Base-by-base conservation (phyloP, 2,329 filamentous ascomycete genomes). In the Claviceps sorghi region DNA sequence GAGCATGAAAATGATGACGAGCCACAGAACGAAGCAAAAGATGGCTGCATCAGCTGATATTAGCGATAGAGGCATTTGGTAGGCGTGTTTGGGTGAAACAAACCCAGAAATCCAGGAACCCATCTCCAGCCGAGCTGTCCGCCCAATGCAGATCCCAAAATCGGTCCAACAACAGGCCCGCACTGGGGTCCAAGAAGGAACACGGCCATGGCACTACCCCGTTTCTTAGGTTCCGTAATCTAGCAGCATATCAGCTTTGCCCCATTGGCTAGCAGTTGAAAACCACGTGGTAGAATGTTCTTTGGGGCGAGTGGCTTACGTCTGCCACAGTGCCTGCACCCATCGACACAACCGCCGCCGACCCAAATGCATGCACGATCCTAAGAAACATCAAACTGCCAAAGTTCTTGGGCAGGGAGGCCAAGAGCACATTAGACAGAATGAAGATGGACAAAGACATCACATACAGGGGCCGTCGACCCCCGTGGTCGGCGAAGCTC, bases 101-200 rank as follows among this genome's bases (percentile, higher is more conserved):
- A 42, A 54, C 58, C 62, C 19, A 68, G 55, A 36, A 72, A 71
- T 1, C 67, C 70, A 53, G 73, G 73, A 4, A 68, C 63, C 70
- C 70, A 74, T 55, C 71, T 59, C 71, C 71, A 74, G 4, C 58
- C 61, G 1, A 61, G 55, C 1, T 53, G 47, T 13, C 60, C 59
- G 3, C 67, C 64, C 32, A 73, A 63, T 21, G 62, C 61, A 26
- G 70, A 71, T 4, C 71, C 71, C 2, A 73, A 58, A 0, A 72
- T 56, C 0, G 71, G 71, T 0, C 71, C 71, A 1, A 73, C 56
- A 0, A 72, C 64, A 2, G 71, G 71, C 1, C 71, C 71, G 26
- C 71, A 63, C 41, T 72, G 70, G 4, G 70, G 71, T 0, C 70
- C 71, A 38, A 74, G 59, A 8, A 72, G 59, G 49, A 73, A 72